Evolutionary conservation across 75 land plant species (phyloP).

Genomic region (Azolla pinnata): DNA sequence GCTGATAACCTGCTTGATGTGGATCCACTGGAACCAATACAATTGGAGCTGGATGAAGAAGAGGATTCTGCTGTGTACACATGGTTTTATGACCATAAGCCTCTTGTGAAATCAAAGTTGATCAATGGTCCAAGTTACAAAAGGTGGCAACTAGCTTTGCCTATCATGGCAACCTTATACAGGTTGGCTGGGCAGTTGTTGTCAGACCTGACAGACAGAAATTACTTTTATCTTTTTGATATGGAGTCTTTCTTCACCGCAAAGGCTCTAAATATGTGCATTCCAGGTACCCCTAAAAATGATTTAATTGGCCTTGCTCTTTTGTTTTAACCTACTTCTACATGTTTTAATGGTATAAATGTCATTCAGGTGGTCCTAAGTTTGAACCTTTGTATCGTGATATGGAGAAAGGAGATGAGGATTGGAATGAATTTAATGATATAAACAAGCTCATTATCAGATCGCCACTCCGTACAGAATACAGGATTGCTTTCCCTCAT

Average conservation of each 20-base stretch:
- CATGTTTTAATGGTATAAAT: too few species aligned
- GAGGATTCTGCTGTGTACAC: constrained; percentile 96
- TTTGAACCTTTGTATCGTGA: constrained; percentile 98
- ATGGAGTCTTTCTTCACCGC: constrained; percentile 99
- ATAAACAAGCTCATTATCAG: constrained; percentile 95
- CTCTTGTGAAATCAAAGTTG: constrained; percentile 94
- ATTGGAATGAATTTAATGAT: constrained; percentile 99
- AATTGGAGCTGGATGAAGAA: constrained; percentile 87
- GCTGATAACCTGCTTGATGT: constrained; percentile 96
- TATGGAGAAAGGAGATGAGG: constrained; percentile 99
- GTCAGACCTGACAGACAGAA: constrained; percentile 86
- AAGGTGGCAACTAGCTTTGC: constrained; percentile 92
- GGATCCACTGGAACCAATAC: constrained; percentile 97
- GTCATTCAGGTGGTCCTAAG: constrained; percentile 99
- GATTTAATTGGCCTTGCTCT: not conserved
- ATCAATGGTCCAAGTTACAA: constrained; percentile 95
- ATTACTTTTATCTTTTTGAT: constrained; percentile 95
- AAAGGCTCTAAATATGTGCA: constrained; percentile 96
- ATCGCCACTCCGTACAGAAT: constrained; percentile 89
- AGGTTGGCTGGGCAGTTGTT: constrained; percentile 94
- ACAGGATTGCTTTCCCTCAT: constrained; percentile 93
- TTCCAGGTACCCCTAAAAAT: constrained; percentile 98
- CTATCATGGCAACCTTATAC: constrained; percentile 96
- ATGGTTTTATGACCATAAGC: constrained; percentile 99
- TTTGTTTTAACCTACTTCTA: not conserved